These are phyloP conservation scores for Picochlorum sp. DNA, from an alignment of 139 green algal genomes.

Conservation along the genomic window DNA sequence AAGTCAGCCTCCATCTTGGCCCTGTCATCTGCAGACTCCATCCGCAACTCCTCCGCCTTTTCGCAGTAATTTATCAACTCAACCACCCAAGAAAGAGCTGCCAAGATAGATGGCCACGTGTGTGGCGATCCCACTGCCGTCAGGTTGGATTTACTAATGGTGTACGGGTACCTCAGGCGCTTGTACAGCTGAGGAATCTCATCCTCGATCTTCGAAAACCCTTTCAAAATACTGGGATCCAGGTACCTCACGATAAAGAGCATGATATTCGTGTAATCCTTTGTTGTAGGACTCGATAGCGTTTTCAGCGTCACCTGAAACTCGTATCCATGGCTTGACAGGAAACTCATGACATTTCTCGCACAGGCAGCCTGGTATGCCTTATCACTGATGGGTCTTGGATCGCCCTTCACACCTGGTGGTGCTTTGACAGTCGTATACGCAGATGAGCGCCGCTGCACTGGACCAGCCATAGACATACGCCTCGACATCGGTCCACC, in stretches of 20 bases:
- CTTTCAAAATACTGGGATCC: conserved; percentile 62
- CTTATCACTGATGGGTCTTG: conserved; percentile 66
- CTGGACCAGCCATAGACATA: conserved; percentile 37
- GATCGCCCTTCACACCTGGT: conserved; percentile 53
- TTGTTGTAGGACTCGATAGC: conserved; percentile 73
- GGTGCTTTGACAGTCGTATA: conserved; percentile 38
- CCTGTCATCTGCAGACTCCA: conserved; percentile 30
- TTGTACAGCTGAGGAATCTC: conserved; percentile 87
- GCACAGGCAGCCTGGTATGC: conserved; percentile 62
- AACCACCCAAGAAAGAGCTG: conserved; percentile 80
- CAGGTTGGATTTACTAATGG: conserved; percentile 80
- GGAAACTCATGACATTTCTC: conserved; percentile 68
- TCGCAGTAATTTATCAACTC: conserved; percentile 86
- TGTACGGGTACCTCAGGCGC: conserved; percentile 85
- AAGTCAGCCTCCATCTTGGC: conserved; percentile 41
- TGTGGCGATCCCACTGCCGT: conserved; percentile 84
- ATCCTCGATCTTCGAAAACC: conserved; percentile 72
- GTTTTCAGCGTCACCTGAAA: conserved; percentile 52
- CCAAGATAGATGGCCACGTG: conserved; percentile 79
- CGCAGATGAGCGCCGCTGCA: conserved; percentile 38
- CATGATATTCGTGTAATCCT: conserved; percentile 85
- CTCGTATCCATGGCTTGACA: conserved; percentile 73
- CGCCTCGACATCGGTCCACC: conserved; percentile 14
- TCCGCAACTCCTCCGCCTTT: conserved; percentile 34
- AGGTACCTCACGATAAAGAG: conserved; percentile 72